Evolutionary conservation across 352 stramenopile genomes (phyloP).

Genomic region (Phytopythium kandeliae): DNA sequence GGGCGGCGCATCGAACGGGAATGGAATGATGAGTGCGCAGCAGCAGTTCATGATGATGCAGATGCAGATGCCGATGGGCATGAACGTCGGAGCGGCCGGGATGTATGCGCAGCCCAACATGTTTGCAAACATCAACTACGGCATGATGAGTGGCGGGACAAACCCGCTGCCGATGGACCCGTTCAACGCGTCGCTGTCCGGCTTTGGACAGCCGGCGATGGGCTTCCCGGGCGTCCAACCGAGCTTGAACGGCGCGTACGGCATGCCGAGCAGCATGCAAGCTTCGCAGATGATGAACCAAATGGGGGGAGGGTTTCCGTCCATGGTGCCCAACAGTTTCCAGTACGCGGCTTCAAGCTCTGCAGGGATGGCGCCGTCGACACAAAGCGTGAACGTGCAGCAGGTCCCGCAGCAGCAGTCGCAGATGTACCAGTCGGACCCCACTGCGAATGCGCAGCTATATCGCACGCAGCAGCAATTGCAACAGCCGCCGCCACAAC

Average conservation of each 20-base stretch:
- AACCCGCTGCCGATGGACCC: slow-evolving; percentile 54
- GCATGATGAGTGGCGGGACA: slow-evolving; percentile 20
- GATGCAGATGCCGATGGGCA: slow-evolving; percentile 32
- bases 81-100: slow-evolving; percentile 20
- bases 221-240: slow-evolving; percentile 24
- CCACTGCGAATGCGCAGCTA: neutral
- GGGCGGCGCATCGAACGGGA: slow-evolving; percentile 1
- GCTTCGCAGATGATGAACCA: slow-evolving; percentile 41
- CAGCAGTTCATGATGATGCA: slow-evolving; percentile 66
- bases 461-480: slow-evolving; percentile 11
- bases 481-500: slow-evolving; percentile 15
- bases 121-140: slow-evolving; percentile 13
- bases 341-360: slow-evolving; percentile 14
- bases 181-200: slow-evolving; percentile 53
- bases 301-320: slow-evolving; percentile 32
- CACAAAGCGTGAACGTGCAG: slow-evolving; percentile 2
- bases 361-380: neutral
- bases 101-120: slow-evolving; percentile 47
- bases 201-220: slow-evolving; percentile 18
- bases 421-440: slow-evolving; percentile 1
- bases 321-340: slow-evolving; percentile 40
- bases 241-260: slow-evolving; percentile 12
- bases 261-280: slow-evolving; percentile 30
- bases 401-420: slow-evolving; percentile 18
- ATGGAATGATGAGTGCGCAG: slow-evolving; percentile 49